Base-by-base conservation (phyloP, 2,329 filamentous ascomycete species). In the Alternaria panax region DNA sequence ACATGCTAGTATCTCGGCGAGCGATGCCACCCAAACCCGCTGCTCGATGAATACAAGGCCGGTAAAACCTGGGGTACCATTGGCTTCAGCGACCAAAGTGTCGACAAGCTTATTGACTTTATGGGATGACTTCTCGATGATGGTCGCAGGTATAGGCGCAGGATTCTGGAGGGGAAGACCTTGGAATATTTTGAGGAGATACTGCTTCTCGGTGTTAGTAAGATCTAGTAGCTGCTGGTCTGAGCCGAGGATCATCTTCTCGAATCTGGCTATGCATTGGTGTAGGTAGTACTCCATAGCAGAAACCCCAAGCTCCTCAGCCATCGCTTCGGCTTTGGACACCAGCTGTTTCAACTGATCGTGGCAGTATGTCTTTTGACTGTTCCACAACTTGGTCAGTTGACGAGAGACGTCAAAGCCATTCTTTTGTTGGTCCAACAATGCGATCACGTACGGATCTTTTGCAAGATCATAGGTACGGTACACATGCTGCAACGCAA, bases 41-140 rank as follows among this genome's bases (percentile, higher is more conserved):
- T 83, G 80, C 54, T 83, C 76, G 6, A 82, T 80, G 57, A 84
- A 84, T 1, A 84, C 70, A 5, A 84, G 71, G 4, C 80, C 80
- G 14, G 78, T 78, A 30, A 81, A 79, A 0, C 64, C 63, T 1
- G 63, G 46, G 25, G 57, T 63, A 7, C 62, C 28, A 7, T 54
- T 59, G 14, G 72, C 69, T 62, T 82, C 76, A 3, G 65, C 54
- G 5, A 73, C 61, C 7, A 83, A 69, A 11, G 80, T 60, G 6
- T 79, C 66, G 12, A 81, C 67, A 38, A 81, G 60, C 4, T 46
- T 60, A 46, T 79, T 57, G 1, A 79, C 71, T 57, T 81, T 81
- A 8, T 65, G 57, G 2, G 78, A 78, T 7, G 78, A 16, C 11
- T 60, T 52, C 7, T 68, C 61, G 20, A 71, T 42, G 11, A 64